These are phyloP conservation scores for Boletus pseudopeckii DNA, from an alignment of 768 basidiomycete species.

Conservation along the genomic window DNA sequence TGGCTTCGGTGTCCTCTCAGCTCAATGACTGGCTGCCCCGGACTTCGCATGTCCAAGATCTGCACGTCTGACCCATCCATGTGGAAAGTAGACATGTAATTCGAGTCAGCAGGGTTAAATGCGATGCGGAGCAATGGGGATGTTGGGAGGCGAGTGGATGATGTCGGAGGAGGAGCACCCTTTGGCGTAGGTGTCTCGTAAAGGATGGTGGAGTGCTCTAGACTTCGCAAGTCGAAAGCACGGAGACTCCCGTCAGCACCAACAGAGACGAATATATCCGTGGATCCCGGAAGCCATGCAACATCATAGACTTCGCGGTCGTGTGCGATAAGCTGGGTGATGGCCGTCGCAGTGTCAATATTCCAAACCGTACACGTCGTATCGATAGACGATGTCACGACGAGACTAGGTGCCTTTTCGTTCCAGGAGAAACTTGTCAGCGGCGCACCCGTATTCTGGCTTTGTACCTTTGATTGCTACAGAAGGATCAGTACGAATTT, in stretches of 20 bases:
- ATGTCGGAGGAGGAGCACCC: constrained; percentile 55
- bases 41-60: constrained; percentile 95
- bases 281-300: constrained; percentile 95
- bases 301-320: constrained; percentile 97
- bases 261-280: constrained; percentile 97
- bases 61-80: constrained; percentile 88
- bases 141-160: constrained; percentile 65
- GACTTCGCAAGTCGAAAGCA: constrained; percentile 92
- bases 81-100: constrained; percentile 97
- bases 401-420: constrained; percentile 80
- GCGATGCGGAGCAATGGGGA: constrained; percentile 83
- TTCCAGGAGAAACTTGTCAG: constrained; percentile 99
- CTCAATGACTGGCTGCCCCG: constrained; percentile 93
- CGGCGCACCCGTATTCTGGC: constrained; percentile 79
- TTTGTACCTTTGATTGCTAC: constrained; percentile 89
- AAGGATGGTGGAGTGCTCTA: constrained; percentile 97
- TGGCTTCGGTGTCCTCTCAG: constrained; percentile 77
- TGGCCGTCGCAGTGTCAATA: constrained; percentile 86
- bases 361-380: constrained; percentile 99
- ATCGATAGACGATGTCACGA: constrained; percentile 97
- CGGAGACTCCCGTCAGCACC: constrained; percentile 96
- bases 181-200: constrained; percentile 91
- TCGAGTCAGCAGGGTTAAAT: constrained; percentile 88
- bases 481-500: constrained; percentile 11
- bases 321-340: constrained; percentile 97